phyloP scores from a whole-genome alignment of 768 basidiomycete genomes.

The Leccinum disarticulatum region DNA sequence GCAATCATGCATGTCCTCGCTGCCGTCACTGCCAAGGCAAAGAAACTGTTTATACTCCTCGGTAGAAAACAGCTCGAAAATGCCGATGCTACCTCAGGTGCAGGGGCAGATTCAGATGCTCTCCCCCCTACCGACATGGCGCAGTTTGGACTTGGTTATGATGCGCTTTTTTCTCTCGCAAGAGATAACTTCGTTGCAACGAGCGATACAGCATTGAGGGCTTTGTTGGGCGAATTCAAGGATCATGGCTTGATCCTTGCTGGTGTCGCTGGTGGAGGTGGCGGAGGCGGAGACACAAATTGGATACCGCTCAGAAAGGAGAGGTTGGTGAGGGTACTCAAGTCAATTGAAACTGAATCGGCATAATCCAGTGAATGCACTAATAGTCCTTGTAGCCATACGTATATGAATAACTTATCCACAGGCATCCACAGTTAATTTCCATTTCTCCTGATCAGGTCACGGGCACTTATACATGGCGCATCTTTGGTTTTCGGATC shows the following conservation, averaged over 20 bases:
- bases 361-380: constrained; percentile 9
- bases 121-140: constrained; percentile 28
- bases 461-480: constrained; percentile 11
- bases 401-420: not conserved
- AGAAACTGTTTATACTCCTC: constrained; percentile 76
- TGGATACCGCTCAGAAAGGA: constrained; percentile 91
- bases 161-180: constrained; percentile 70
- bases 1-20: constrained; percentile 79
- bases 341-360: constrained; percentile 25
- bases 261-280: constrained; percentile 43
- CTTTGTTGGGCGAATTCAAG: constrained; percentile 84
- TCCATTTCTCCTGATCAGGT: too few relatives aligned
- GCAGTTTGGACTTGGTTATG: constrained; percentile 60
- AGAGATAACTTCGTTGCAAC: constrained; percentile 86
- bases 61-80: constrained; percentile 66
- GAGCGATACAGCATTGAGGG: constrained; percentile 79
- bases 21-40: constrained; percentile 84
- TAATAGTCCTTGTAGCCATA: constrained; percentile 1
- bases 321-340: constrained; percentile 52
- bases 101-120: constrained; percentile 8
- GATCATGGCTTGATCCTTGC: constrained; percentile 84
- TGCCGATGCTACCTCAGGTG: constrained; percentile 32
- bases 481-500: constrained; percentile 36
- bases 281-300: constrained; percentile 55
- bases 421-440: not conserved